Base-by-base conservation (phyloP, 2,329 filamentous ascomycete species). In the Leptographium galeiforme region DNA sequence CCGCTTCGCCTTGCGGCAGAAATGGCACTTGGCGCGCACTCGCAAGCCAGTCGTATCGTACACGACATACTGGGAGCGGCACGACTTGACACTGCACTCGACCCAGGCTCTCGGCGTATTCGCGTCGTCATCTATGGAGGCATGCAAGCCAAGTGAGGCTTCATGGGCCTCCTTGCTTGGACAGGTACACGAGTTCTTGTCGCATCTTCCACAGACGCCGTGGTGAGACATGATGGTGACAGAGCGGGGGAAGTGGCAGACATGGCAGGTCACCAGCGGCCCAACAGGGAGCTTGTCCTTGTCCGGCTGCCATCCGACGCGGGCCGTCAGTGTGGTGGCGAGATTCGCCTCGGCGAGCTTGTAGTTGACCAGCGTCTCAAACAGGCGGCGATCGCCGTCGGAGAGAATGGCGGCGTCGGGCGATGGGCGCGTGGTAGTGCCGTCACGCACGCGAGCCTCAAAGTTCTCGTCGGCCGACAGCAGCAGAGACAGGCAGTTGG, bases 21-120 rank as follows among this genome's bases (percentile, higher is more conserved):
- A 76, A 60, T 70, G 64, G 60, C 74, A 77, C 60, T 77, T 77
- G 34, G 74, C 59, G 1, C 68, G 69, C 1, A 73, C 69, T 0
- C 63, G 66, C n/a, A 76, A 64, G 1, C 58, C 57, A 4, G 66
- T 61, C 2, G 66, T 59, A 44, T 71, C 67, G 59, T 77, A 77
- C 6, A 76, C 70, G 33, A 76, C 68, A 57, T 77, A 78, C 59
- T 76, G 73, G 1, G 67, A 71, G 12, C 72, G 67, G 60, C 74
- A 77, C 10, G 61, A 60, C 1, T 48, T 53, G n/a, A 66, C 62
- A 40, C 56, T 62, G 58, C 75, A 78, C 59, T 77, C 74, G 0
- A 74, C 71, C 74, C 74, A 77, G 16, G 65, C 63, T 0, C 63
- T 66, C 4, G 59, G 57, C 0, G 68, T 70, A 10, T 55, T 51